phyloP scores from a whole-genome alignment of 352 stramenopile species.

The Pythium vanterpoolii region DNA sequence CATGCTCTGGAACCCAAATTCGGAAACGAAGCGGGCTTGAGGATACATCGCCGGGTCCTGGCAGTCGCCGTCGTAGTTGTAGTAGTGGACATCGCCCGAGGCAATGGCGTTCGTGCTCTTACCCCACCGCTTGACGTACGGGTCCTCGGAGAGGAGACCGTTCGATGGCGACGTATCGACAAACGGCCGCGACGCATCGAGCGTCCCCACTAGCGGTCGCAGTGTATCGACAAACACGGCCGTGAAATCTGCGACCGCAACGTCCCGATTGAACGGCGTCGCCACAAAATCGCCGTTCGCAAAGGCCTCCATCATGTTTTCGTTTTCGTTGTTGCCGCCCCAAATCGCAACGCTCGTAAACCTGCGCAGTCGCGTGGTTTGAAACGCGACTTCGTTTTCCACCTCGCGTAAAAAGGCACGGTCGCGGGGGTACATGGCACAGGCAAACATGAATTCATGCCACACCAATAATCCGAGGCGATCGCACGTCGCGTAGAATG shows the following conservation, averaged over 20 bases:
- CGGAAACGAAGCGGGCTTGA: constrained; percentile 72
- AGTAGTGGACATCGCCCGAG: constrained; percentile 84
- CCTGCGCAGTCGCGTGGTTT: constrained; percentile 63
- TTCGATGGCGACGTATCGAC: constrained; percentile 88
- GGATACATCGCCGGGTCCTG: constrained; percentile 72
- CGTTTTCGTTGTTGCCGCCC: constrained; percentile 91
- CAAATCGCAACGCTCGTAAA: constrained; percentile 86
- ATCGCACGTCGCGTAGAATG: constrained; percentile 83
- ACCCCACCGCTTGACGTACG: constrained; percentile 85
- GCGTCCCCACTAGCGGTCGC: constrained; percentile 38
- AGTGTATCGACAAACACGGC: constrained; percentile 81
- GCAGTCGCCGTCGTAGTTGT: constrained; percentile 80
- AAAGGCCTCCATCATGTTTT: constrained; percentile 86
- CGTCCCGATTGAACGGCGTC: constrained; percentile 63
- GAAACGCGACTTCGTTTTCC: constrained; percentile 50
- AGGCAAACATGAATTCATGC: constrained; percentile 92
- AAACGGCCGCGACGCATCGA: constrained; percentile 64
- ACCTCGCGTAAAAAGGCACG: constrained; percentile 54
- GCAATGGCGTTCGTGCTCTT: constrained; percentile 42
- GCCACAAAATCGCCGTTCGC: constrained; percentile 53
- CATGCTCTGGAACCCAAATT: constrained; percentile 86
- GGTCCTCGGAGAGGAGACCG: constrained; percentile 63
- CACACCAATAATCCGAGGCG: constrained; percentile 83
- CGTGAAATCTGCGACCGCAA: constrained; percentile 75
- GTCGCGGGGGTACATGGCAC: constrained; percentile 80